These are phyloP conservation scores for Bipolaris cookei DNA, from an alignment of 2,329 filamentous ascomycete species.

Conservation along the genomic window DNA sequence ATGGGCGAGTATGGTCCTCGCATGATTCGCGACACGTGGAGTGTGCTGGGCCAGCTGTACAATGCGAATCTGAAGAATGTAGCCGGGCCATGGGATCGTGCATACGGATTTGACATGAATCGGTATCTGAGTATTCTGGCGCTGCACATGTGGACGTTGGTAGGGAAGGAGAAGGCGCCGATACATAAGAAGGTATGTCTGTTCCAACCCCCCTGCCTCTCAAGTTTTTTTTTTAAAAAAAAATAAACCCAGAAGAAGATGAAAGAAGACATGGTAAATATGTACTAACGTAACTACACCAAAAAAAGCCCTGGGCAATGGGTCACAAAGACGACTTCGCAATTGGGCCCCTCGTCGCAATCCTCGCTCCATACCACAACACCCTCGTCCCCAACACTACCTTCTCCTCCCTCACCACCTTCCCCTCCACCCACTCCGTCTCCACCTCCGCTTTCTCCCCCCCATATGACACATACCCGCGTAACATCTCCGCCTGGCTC, in stretches of 20 bases:
- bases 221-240: no score
- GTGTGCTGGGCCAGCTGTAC: conserved; percentile 60
- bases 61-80: conserved; percentile 66
- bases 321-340: conserved; percentile 66
- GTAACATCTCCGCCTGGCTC: conserved; percentile 67
- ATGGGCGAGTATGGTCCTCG: conserved; percentile 60
- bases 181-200: conserved; percentile 40
- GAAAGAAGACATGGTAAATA: no score
- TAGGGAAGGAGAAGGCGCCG: conserved; percentile 56
- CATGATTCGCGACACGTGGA: conserved; percentile 63
- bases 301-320: conserved; percentile 57
- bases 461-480: conserved; percentile 62
- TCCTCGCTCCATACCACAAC: conserved; percentile 59
- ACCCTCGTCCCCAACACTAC: conserved; percentile 54
- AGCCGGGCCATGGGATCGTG: conserved; percentile 69
- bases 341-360: conserved; percentile 63
- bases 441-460: conserved; percentile 62
- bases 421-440: conserved; percentile 62
- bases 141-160: conserved; percentile 64
- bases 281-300: conserved; percentile 6
- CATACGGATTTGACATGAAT: conserved; percentile 70
- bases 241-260: no score
- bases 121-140: conserved; percentile 65
- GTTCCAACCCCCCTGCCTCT: no score
- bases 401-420: conserved; percentile 52